phyloP scores from a whole-genome alignment of 345 rosid species.

The Cochlearia excelsa region DNA sequence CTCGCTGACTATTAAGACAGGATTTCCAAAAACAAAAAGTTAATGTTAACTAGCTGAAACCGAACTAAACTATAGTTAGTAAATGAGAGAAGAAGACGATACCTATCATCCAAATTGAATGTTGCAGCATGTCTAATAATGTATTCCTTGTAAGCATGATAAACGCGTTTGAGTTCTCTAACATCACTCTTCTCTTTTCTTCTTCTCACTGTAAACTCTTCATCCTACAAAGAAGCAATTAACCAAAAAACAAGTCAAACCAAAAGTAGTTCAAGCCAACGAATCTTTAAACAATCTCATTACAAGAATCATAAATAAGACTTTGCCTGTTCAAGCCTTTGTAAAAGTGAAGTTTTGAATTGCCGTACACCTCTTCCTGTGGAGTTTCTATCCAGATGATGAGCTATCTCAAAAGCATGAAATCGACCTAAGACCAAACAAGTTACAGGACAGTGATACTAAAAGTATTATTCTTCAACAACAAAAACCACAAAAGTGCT shows the following conservation, averaged over 20 bases:
- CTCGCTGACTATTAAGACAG: conserved; percentile 42
- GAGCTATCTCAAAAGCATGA: conserved; percentile 79
- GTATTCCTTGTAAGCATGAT: conserved; percentile 54
- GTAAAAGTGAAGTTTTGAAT: conserved; percentile 88
- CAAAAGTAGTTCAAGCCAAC: background rate
- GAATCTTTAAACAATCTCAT: conserved; percentile 1
- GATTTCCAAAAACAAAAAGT: background rate
- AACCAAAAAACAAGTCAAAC: background rate
- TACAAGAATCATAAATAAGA: background rate
- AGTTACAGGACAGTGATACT: background rate
- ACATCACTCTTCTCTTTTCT: conserved; percentile 56
- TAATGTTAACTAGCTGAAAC: conserved; percentile 16
- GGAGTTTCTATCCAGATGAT: conserved; percentile 67
- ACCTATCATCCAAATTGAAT: conserved; percentile 55
- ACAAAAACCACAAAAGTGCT: background rate
- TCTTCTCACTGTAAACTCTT: conserved; percentile 43
- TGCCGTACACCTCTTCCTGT: conserved; percentile 82
- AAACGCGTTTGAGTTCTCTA: conserved; percentile 81
- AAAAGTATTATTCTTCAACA: conserved; percentile 5
- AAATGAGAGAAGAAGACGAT: background rate
- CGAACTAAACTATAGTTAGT: background rate
- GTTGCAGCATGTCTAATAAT: conserved; percentile 49
- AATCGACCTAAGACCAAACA: conserved; percentile 61
- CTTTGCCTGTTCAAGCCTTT: conserved; percentile 70
- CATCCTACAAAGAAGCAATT: conserved; percentile 52